These are phyloP conservation scores for Pistacia integerrima DNA, from an alignment of 345 rosid species.

Conservation along the genomic window DNA sequence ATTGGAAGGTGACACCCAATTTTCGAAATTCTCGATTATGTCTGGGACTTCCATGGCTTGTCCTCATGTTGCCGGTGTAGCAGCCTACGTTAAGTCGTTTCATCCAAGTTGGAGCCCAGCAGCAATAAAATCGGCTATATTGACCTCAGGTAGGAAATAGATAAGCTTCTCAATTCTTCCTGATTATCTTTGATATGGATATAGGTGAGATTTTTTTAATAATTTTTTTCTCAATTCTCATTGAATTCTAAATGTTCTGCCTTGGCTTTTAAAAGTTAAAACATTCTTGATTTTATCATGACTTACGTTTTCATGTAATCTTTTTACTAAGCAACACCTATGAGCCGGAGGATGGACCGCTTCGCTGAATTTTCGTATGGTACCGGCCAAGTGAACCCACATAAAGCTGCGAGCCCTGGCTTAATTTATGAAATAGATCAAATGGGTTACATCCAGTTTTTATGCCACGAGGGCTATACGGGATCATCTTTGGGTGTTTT, in stretches of 20 bases:
- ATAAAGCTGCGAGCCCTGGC: conserved; percentile 63
- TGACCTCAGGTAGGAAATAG: not conserved
- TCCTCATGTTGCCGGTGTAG: conserved; percentile 81
- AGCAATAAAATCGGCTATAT: conserved; percentile 12
- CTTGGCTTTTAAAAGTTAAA: not conserved
- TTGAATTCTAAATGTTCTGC: too few relatives aligned
- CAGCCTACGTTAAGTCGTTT: conserved; percentile 85
- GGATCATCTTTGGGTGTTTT: conserved; percentile 56
- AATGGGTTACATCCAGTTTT: conserved; percentile 76
- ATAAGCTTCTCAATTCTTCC: not conserved
- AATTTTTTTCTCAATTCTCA: conserved; percentile 41
- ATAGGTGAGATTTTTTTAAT: too few relatives aligned
- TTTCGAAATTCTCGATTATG: conserved; percentile 67
- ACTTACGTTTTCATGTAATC: not conserved
- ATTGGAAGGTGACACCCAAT: conserved; percentile 73
- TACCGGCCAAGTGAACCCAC: conserved; percentile 79
- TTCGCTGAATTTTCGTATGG: conserved; percentile 85
- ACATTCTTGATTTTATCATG: not conserved
- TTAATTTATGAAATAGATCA: conserved; percentile 73
- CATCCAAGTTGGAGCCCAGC: conserved; percentile 83
- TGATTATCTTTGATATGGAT: too few relatives aligned
- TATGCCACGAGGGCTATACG: conserved; percentile 73
- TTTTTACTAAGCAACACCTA: conserved; percentile 35
- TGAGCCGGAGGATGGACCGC: conserved; percentile 50
- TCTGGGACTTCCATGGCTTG: conserved; percentile 97